Evolutionary conservation across 257 asterid genomes (phyloP).

Genomic region (Salvia hispanica): DNA sequence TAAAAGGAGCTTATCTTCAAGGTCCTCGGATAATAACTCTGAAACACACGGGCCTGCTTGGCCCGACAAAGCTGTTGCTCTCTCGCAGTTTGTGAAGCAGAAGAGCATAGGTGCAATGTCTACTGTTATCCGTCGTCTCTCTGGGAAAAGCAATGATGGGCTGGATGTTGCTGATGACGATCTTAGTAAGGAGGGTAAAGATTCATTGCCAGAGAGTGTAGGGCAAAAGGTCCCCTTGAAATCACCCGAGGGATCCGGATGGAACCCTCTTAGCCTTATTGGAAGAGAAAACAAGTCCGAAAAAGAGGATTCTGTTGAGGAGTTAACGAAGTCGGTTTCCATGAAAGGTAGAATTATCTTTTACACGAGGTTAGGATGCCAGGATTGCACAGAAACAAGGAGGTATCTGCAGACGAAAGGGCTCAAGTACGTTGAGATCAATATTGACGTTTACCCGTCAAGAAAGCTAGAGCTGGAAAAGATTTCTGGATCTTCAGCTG

Average conservation of each 20-base stretch:
- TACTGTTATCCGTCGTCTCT: slow-evolving; percentile 71
- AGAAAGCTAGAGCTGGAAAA: slow-evolving; percentile 80
- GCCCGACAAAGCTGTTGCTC: slow-evolving; percentile 84
- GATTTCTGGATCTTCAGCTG: slow-evolving; percentile 65
- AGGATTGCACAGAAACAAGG: slow-evolving; percentile 63
- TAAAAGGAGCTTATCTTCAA: slow-evolving; percentile 40
- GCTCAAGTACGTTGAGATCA: slow-evolving; percentile 77
- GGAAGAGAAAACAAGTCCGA: slow-evolving; percentile 46
- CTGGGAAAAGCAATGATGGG: slow-evolving; percentile 65
- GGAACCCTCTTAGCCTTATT: slow-evolving; percentile 75
- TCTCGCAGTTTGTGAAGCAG: slow-evolving; percentile 67
- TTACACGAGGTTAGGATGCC: slow-evolving; percentile 76
- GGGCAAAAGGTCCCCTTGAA: slow-evolving; percentile 40
- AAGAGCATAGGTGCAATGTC: slow-evolving; percentile 73
- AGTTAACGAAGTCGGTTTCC: slow-evolving; percentile 41
- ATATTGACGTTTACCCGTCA: slow-evolving; percentile 69
- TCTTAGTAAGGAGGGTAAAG: slow-evolving; percentile 28
- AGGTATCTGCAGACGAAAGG: slow-evolving; percentile 59
- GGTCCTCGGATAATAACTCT: slow-evolving; percentile 40
- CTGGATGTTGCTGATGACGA: slow-evolving; percentile 39
- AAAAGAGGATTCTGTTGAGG: slow-evolving; percentile 33
- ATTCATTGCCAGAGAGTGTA: slow-evolving; percentile 40
- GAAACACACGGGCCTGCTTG: slow-evolving; percentile 60
- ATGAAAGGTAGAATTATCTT: slow-evolving; percentile 82
- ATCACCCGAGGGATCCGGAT: slow-evolving; percentile 45